Conservation (phyloP, 202 grass and related monocot species). For the Digitaria exilis region DNA sequence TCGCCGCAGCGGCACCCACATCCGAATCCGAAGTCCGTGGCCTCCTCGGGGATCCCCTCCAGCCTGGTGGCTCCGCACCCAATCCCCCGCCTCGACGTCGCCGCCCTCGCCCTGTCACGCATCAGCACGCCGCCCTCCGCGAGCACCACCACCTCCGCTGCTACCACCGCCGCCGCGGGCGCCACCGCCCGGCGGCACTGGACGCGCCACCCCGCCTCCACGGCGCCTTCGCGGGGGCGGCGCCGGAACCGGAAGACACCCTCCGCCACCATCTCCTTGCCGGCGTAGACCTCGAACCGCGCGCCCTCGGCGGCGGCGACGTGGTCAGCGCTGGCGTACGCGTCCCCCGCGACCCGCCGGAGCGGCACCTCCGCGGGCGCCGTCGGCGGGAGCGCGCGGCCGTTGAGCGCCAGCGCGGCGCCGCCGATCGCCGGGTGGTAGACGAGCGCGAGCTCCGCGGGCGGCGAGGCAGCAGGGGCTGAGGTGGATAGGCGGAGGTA, state of each 20-base stretch:
- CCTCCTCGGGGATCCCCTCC: conserved; percentile 70
- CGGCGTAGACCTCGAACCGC: conserved; percentile 58
- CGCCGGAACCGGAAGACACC: conserved; percentile 50
- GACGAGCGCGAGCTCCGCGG: conserved; percentile 42
- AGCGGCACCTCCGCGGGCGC: conserved; percentile 44
- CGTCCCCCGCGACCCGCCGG: background rate
- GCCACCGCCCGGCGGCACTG: conserved; percentile 16
- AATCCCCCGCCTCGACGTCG: background rate
- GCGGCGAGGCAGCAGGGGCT: background rate
- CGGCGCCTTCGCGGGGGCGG: background rate
- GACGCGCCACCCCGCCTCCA: conserved; percentile 38
- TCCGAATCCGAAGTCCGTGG: conserved; percentile 25
- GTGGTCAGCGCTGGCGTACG: conserved; percentile 54
- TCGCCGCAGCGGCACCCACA: conserved; percentile 33
- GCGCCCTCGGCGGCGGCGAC: conserved; percentile 52
- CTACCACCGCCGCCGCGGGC: background rate
- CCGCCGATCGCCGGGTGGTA: conserved; percentile 58
- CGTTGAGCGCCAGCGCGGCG: conserved; percentile 40
- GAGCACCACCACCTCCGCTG: conserved; percentile 47
- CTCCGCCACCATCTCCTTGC: conserved; percentile 27
- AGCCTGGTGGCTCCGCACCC: conserved; percentile 46
- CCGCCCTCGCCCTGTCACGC: conserved; percentile 17
- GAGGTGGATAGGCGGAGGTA: conserved; percentile 52
- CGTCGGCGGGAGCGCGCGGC: conserved; percentile 40
- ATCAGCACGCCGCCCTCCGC: conserved; percentile 45